Evolutionary conservation across 1,139 yeast genomes (phyloP).

Genomic region (Hemisphaericaspora xylofermentans): DNA sequence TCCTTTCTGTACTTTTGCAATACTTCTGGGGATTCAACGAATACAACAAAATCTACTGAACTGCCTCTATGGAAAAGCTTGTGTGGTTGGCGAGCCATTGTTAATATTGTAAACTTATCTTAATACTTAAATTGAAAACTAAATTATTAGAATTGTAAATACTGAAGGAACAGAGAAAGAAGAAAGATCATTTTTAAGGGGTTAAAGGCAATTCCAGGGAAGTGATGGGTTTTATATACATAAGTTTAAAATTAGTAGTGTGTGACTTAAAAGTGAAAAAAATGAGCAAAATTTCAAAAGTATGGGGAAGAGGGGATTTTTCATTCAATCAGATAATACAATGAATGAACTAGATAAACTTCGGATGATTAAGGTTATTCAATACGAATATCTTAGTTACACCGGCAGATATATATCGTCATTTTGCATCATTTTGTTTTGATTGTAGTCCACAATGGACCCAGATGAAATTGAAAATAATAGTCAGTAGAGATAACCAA

Average conservation of each 20-base stretch:
- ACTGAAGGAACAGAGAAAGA: neutral
- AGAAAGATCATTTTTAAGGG: neutral
- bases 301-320: neutral
- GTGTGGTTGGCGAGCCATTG: conserved; percentile 24
- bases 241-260: too few relatives aligned
- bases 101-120: conserved; percentile 13
- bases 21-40: conserved; percentile 54
- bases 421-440: too few relatives aligned
- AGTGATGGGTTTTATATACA: neutral
- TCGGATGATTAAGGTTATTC: too few relatives aligned
- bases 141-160: neutral
- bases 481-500: too few relatives aligned
- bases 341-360: too few relatives aligned
- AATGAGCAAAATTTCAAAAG: neutral
- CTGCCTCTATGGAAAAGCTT: conserved; percentile 67
- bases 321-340: too few relatives aligned
- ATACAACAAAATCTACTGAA: conserved; percentile 61
- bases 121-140: neutral
- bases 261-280: too few relatives aligned
- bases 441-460: too few relatives aligned
- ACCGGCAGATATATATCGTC: too few relatives aligned
- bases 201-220: neutral
- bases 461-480: too few relatives aligned
- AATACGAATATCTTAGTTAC: too few relatives aligned
- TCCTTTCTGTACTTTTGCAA: conserved; percentile 49